Conservation (phyloP, 139 green algal genomes). For the Volvox africanus region DNA sequence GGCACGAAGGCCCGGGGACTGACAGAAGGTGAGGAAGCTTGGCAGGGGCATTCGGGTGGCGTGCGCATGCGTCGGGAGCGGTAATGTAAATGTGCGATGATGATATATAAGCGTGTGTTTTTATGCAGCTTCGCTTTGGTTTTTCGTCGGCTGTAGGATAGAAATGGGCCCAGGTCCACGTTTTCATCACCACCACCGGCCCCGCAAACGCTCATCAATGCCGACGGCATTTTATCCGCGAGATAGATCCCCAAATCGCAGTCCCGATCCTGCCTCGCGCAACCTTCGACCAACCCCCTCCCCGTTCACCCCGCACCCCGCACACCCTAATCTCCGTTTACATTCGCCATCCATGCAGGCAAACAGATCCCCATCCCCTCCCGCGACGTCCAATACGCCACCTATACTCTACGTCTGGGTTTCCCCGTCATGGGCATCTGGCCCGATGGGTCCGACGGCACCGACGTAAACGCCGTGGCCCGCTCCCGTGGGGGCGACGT, state of each 20-base stretch:
- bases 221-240: too few species aligned
- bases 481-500: conserved; percentile 46
- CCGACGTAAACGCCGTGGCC: conserved; percentile 64
- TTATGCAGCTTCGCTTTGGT: too few species aligned
- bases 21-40: neutral
- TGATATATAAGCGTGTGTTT: too few species aligned
- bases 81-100: too few species aligned
- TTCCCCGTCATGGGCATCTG: conserved; percentile 85
- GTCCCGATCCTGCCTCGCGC: neutral
- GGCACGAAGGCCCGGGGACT: too few species aligned
- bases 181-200: too few species aligned
- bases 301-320: too few species aligned
- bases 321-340: neutral
- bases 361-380: conserved; percentile 70
- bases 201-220: too few species aligned
- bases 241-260: too few species aligned
- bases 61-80: too few species aligned
- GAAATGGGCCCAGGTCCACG: too few species aligned
- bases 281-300: neutral
- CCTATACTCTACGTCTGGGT: conserved; percentile 74
- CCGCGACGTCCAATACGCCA: conserved; percentile 69
- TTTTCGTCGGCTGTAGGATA: too few species aligned
- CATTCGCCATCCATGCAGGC: conserved; percentile 21
- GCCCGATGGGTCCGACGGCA: conserved; percentile 61
- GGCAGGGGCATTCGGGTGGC: neutral